Evolutionary conservation across 768 basidiomycete species (phyloP).

Genomic region (Amanita rubescens): DNA sequence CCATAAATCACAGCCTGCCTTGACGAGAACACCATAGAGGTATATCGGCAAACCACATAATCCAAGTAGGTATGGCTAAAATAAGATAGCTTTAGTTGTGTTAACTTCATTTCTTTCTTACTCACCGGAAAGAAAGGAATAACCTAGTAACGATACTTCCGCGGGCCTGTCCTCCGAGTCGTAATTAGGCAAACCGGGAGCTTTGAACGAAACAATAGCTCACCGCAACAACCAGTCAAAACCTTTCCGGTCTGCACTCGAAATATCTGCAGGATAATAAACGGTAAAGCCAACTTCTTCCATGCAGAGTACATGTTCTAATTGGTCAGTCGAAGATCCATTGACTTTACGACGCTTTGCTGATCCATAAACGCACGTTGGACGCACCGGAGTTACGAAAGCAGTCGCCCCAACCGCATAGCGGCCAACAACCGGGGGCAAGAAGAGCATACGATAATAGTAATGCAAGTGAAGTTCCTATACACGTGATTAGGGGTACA

Average conservation of each 20-base stretch:
- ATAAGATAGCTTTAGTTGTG: not conserved
- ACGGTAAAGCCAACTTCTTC: slow-evolving; percentile 59
- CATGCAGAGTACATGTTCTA: slow-evolving; percentile 40
- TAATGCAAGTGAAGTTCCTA: not conserved
- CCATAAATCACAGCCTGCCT: slow-evolving; percentile 22
- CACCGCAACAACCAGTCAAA: slow-evolving; percentile 54
- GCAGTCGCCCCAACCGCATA: slow-evolving; percentile 56
- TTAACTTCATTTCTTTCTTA: not conserved
- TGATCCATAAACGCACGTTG: slow-evolving; percentile 31
- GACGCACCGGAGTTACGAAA: slow-evolving; percentile 39
- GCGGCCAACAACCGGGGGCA: slow-evolving; percentile 35
- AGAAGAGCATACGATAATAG: slow-evolving; percentile 32
- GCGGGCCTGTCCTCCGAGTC: slow-evolving; percentile 36
- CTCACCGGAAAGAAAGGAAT: slow-evolving; percentile 41
- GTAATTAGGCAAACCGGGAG: not conserved
- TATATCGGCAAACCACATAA: slow-evolving; percentile 45
- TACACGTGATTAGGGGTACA: slow-evolving; percentile 2
- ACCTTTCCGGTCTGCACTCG: slow-evolving; percentile 28
- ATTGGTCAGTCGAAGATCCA: slow-evolving; percentile 15
- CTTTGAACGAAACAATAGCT: slow-evolving; percentile 12
- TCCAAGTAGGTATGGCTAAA: slow-evolving; percentile 31
- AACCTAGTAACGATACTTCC: slow-evolving; percentile 38
- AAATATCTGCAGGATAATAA: slow-evolving; percentile 52
- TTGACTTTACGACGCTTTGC: slow-evolving; percentile 26
- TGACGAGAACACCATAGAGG: slow-evolving; percentile 41